Conservation (phyloP, 352 stramenopile genomes). For the Detonula confervacea region DNA sequence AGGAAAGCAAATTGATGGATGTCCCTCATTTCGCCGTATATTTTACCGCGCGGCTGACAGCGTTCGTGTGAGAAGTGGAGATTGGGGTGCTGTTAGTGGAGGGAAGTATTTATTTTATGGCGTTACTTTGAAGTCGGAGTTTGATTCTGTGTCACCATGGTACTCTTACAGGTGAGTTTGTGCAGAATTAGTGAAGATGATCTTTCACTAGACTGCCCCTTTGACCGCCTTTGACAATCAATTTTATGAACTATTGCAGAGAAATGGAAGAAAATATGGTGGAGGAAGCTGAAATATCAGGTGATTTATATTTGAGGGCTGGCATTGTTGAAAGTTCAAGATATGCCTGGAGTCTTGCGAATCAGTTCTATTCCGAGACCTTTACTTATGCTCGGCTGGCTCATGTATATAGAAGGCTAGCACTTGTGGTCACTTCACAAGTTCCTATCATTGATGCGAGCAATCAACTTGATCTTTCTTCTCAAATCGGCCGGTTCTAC, state of each 20-base stretch:
- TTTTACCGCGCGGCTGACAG: slow-evolving; percentile 85
- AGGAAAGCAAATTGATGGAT: slow-evolving; percentile 66
- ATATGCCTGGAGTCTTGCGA: slow-evolving; percentile 79
- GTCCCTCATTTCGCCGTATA: slow-evolving; percentile 78
- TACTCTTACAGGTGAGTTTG: slow-evolving; percentile 35
- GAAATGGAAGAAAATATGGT: slow-evolving; percentile 86
- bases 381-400: slow-evolving; percentile 84
- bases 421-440: slow-evolving; percentile 68
- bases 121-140: slow-evolving; percentile 81
- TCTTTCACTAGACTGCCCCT: no score
- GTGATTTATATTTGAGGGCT: slow-evolving; percentile 79
- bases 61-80: slow-evolving; percentile 69
- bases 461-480: slow-evolving; percentile 75
- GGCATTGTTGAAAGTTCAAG: slow-evolving; percentile 82
- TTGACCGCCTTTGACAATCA: slow-evolving; percentile 3
- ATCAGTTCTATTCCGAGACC: slow-evolving; percentile 80
- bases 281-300: slow-evolving; percentile 80
- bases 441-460: slow-evolving; percentile 79
- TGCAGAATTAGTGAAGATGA: not conserved
- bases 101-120: slow-evolving; percentile 82
- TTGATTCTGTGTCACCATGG: slow-evolving; percentile 72
- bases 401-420: slow-evolving; percentile 74
- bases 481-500: slow-evolving; percentile 82
- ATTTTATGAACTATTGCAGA: slow-evolving; percentile 1
- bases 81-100: slow-evolving; percentile 66